Percentiles rank a stretch among this genome's conserved stretches.
These are phyloP conservation scores for Tieghemostelium lacteum DNA, from an alignment of 78 protist species.

Conservation along the genomic window DNA sequence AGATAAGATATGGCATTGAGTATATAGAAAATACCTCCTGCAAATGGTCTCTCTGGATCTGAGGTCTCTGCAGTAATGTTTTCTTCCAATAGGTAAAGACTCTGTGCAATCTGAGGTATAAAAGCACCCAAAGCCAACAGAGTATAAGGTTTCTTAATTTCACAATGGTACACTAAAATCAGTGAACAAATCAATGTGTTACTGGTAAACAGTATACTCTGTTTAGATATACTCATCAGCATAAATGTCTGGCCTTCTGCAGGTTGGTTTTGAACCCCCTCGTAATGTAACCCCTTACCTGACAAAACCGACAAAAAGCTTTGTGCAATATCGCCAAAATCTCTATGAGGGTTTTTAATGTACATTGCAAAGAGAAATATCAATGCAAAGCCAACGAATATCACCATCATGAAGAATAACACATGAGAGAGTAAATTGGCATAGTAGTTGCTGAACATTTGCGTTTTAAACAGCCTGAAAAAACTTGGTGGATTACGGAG, in stretches of 20 bases:
- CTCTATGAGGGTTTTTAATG: neutral
- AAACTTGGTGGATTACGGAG: neutral
- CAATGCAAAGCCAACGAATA: neutral
- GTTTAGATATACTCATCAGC: neutral
- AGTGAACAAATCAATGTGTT: neutral
- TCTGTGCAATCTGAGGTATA: constrained; percentile 33
- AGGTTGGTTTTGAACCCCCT: too few relatives aligned
- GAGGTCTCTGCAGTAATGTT: neutral
- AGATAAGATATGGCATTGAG: constrained; percentile 19
- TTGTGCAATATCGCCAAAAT: neutral
- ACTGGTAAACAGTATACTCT: neutral
- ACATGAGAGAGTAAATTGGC: neutral
- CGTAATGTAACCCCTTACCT: neutral
- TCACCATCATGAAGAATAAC: neutral
- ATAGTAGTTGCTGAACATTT: constrained; percentile 2
- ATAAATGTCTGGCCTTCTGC: too few relatives aligned
- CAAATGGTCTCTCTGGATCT: constrained; percentile 1
- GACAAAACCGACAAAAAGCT: neutral
- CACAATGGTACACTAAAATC: constrained; percentile 38
- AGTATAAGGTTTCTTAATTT: constrained; percentile 58
- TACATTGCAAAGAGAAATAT: neutral
- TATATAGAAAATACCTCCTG: constrained; percentile 65
- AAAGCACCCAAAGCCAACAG: constrained; percentile 26
- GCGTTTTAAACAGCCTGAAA: neutral
- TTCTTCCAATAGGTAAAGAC: constrained; percentile 22